Conservation (phyloP, 2,329 filamentous ascomycete species). For the Aspergillus phoenicis region DNA sequence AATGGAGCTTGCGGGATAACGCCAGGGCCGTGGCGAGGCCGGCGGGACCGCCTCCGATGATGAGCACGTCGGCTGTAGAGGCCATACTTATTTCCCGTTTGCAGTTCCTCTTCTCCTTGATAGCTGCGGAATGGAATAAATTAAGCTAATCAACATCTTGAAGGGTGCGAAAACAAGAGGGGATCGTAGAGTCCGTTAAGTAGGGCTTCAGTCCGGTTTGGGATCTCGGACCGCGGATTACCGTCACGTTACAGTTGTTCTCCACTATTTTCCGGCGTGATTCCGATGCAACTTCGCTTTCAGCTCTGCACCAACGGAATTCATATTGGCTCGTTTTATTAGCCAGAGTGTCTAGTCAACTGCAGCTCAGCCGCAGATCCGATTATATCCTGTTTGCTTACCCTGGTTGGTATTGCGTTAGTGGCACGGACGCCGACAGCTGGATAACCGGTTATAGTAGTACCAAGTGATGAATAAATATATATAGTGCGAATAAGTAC, state of each 20-base stretch:
- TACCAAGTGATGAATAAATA: background rate
- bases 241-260: background rate
- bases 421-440: too few relatives aligned
- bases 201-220: conserved; percentile 2
- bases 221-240: conserved; percentile 1
- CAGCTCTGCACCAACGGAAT: too few relatives aligned
- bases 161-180: background rate
- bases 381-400: background rate
- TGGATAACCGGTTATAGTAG: too few relatives aligned
- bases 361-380: background rate
- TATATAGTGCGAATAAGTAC: background rate
- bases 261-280: background rate
- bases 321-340: too few relatives aligned
- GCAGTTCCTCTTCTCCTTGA: too few relatives aligned
- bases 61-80: conserved; percentile 46
- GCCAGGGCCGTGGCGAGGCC: conserved; percentile 54
- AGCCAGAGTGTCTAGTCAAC: background rate
- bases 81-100: background rate
- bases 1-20: conserved; percentile 57
- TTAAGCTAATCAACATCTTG: too few relatives aligned
- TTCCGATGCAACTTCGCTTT: too few relatives aligned
- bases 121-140: too few relatives aligned
- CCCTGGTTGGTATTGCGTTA: too few relatives aligned
- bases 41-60: conserved; percentile 56
- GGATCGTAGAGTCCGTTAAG: background rate